phyloP scores from a whole-genome alignment of 2,329 filamentous ascomycete genomes.

The Meredithiella fracta region DNA sequence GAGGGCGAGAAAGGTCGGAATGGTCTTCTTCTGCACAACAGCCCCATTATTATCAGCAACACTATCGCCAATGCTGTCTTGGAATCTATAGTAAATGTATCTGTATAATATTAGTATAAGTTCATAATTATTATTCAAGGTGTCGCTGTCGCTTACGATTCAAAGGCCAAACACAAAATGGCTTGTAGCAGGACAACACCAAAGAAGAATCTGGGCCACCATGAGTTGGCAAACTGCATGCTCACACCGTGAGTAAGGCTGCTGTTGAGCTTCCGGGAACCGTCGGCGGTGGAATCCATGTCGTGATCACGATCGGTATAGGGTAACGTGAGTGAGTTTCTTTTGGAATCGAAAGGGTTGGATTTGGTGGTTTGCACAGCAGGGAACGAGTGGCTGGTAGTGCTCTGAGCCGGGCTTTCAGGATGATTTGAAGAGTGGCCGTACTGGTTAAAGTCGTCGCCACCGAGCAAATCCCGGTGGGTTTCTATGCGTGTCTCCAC shows the following conservation, averaged over 20 bases:
- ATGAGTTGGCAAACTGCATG: conserved; percentile 62
- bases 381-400: conserved; percentile 10
- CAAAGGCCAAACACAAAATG: conserved; percentile 62
- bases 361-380: conserved; percentile 1
- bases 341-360: conserved; percentile 10
- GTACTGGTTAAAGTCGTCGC: conserved; percentile 15
- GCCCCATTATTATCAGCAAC: conserved; percentile 23
- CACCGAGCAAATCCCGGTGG: conserved; percentile 15
- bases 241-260: conserved; percentile 12
- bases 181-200: conserved; percentile 59
- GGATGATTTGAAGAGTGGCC: conserved; percentile 13
- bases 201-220: conserved; percentile 82
- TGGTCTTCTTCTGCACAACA: conserved; percentile 44
- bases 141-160: conserved; percentile 48
- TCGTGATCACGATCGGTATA: conserved; percentile 9
- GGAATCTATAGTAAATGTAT: conserved; percentile 82
- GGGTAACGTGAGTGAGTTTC: conserved; percentile 6
- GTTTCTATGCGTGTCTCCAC: conserved; percentile 14
- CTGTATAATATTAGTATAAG: conserved; percentile 26
- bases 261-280: neutral
- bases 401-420: conserved; percentile 14
- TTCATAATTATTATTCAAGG: neutral
- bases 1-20: conserved; percentile 86
- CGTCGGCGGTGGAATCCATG: conserved; percentile 7
- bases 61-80: conserved; percentile 36